Evolutionary conservation across 2,329 filamentous ascomycete species (phyloP), one percentile per base, ranked within the genome.

Genomic region (Corinectria fuckeliana): DNA sequence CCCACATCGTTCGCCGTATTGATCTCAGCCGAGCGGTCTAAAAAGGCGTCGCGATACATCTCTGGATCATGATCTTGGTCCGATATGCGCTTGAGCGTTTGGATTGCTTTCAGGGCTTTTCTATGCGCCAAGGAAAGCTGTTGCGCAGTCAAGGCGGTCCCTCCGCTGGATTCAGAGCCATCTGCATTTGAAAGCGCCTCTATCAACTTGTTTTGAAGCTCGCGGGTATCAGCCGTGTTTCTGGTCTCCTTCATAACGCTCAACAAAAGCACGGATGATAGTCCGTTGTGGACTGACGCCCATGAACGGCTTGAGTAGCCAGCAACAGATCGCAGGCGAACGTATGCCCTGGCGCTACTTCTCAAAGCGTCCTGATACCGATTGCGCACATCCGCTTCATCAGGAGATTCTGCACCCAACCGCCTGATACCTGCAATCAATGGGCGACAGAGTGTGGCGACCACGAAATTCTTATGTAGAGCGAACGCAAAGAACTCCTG

Each of bases 251-350:
- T 26, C 20, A 60, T 64, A 13, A 68, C 60, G 6, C 64, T 65
- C 10, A 67, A 34, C 3, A 66, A 44, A 4, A 68, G 36, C 0
- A 61, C 63, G 1, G 62, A 67, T 3, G 64, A 51, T n/a, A 67
- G 61, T 1, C 61, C 63, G 3, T 66, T 67, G 6, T 67, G 65
- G 13, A 68, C 48, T 2, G 62, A 66, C 3, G 66, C 65, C 65
- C 65, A 68, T 2, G 65, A 68, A 0, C 55, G 56, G 11, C 61
- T 68, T 5, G 65, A 52, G 38, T 60, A 54, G 13, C 42, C 64
- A 3, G 56, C 50, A 6, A 62, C 52, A 1, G 52, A 54, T 16
- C 62, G 63, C 1, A 68, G 28, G 2, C 54, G 58, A 21, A 67
- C 57, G 6, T 63, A 61, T 13, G 62, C 64, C 3, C 34, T 18